These are phyloP conservation scores for Boletus subcaerulescens DNA, from an alignment of 768 basidiomycete genomes.

Conservation along the genomic window DNA sequence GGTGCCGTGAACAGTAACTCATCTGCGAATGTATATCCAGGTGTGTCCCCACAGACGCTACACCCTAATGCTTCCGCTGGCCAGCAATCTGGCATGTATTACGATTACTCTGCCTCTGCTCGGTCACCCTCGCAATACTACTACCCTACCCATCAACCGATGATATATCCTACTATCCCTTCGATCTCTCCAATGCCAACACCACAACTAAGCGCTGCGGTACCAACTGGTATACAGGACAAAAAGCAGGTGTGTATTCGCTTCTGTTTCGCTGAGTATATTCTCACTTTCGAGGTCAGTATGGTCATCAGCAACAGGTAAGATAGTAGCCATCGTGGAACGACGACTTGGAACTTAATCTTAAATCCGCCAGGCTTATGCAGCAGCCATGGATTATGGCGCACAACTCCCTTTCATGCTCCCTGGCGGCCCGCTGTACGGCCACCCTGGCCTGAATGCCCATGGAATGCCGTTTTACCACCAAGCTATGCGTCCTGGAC, in stretches of 20 bases:
- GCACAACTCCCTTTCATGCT: slow-evolving; percentile 45
- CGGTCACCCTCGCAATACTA: slow-evolving; percentile 59
- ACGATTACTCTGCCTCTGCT: slow-evolving; percentile 50
- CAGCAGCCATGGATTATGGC: slow-evolving; percentile 46
- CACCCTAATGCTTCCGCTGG: slow-evolving; percentile 42
- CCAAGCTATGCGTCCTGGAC: slow-evolving; percentile 42
- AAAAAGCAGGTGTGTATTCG: slow-evolving; percentile 56
- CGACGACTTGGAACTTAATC: not conserved
- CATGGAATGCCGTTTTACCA: slow-evolving; percentile 36
- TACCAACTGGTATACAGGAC: slow-evolving; percentile 41
- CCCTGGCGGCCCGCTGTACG: slow-evolving; percentile 44
- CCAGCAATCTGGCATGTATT: slow-evolving; percentile 55
- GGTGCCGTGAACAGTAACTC: slow-evolving; percentile 45
- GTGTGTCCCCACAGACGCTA: slow-evolving; percentile 39
- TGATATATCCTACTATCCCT: slow-evolving; percentile 55
- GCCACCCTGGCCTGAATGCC: slow-evolving; percentile 34
- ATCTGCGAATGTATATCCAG: slow-evolving; percentile 48
- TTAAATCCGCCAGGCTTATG: slow-evolving; percentile 36
- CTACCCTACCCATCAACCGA: slow-evolving; percentile 53
- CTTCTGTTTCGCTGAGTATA: slow-evolving; percentile 3
- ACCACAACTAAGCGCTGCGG: slow-evolving; percentile 43
- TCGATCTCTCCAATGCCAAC: slow-evolving; percentile 53
- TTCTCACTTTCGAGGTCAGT: slow-evolving; percentile 29
- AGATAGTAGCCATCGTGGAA: slow-evolving; percentile 17
- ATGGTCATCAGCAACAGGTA: slow-evolving; percentile 48